Base-by-base conservation (phyloP, 2,329 filamentous ascomycete genomes). In the Eutypella sp. region DNA sequence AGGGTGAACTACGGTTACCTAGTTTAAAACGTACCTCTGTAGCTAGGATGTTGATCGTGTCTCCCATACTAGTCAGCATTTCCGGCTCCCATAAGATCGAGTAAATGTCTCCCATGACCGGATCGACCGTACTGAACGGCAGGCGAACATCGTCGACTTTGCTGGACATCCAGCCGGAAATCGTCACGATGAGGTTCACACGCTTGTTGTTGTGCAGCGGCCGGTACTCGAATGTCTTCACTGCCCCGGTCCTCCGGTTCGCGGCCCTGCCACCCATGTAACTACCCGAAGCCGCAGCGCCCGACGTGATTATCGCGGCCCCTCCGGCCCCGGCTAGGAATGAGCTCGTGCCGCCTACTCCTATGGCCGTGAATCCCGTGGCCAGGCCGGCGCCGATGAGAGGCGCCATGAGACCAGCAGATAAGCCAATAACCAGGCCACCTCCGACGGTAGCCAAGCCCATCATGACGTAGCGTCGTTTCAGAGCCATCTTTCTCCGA, bases 141-240 rank as follows among this genome's bases (percentile, higher is more conserved):
- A 99, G 70, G 49, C 93, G 87, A 41, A 99, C 91, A 65, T 99
- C 93, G 68, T 99, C 93, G 44, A 95, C 84, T 62, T 95, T 97
- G 59, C 95, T 93, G 34, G 89, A 96, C 87, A 99, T 95, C 93
- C 93, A 99, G 3, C 93, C 93, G 0, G 92, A 90, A 24, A 99
- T 82, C 0, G 93, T 97, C 33, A 99, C 83, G 52, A 99, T 93
- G 24, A 99, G 77, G 58, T 99, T 97, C 33, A 96, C 88, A 47
- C 91, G 79, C 69, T 99, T 99, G 68, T 97, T 97, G 71, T 99
- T 99, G 72, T 97, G 91, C 39, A 99, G 72, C 6, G 93, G 93
- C 38, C 92, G 82, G 64, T 97, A 99, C 67, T 99, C 93, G 61
- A 97, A 99, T 0, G 93, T 99, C 67, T 85, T 90, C 47, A 99